Evolutionary conservation across 1,284 basidiomycete genomes (phyloP).

Genomic region (Flammula alnicola): DNA sequence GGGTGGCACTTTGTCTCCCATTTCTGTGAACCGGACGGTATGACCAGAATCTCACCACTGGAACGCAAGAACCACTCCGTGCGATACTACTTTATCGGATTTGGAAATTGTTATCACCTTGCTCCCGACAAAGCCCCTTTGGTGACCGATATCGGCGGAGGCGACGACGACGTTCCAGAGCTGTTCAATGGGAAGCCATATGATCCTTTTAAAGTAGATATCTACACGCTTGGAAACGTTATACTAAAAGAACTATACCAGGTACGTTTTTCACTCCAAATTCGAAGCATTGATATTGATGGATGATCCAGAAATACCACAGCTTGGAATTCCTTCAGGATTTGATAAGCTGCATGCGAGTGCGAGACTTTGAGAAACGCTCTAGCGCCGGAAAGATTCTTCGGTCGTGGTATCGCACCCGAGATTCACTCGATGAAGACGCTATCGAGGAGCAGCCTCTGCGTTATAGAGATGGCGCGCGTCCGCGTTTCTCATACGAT

Average conservation of each 20-base stretch:
- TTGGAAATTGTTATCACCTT: conserved; percentile 31
- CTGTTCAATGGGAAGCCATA: conserved; percentile 23
- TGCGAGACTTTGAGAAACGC: conserved; percentile 25
- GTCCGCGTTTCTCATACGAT: conserved; percentile 9
- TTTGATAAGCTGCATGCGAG: conserved; percentile 31
- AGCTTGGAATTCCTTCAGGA: conserved; percentile 29
- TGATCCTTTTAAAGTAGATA: conserved; percentile 35
- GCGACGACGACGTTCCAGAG: conserved; percentile 32
- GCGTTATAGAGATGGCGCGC: conserved; percentile 8
- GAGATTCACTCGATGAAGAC: conserved; percentile 20
- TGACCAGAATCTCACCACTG: conserved; percentile 24
- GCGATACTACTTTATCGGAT: conserved; percentile 37
- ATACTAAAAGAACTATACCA: conserved; percentile 29
- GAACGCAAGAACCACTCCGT: conserved; percentile 31
- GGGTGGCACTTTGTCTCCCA: conserved; percentile 36
- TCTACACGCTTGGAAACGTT: conserved; percentile 34
- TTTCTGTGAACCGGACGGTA: conserved; percentile 29
- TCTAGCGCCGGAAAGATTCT: conserved; percentile 26
- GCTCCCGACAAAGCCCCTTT: conserved; percentile 22
- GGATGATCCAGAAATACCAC: conserved; percentile 28
- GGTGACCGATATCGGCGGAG: conserved; percentile 29
- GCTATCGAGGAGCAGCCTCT: conserved; percentile 17
- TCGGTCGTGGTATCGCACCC: conserved; percentile 24
- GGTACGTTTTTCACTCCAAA: conserved; percentile 16
- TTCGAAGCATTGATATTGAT: background rate